Base-by-base conservation (phyloP, 768 basidiomycete genomes). In the Lactarius pseudohatsudake region DNA sequence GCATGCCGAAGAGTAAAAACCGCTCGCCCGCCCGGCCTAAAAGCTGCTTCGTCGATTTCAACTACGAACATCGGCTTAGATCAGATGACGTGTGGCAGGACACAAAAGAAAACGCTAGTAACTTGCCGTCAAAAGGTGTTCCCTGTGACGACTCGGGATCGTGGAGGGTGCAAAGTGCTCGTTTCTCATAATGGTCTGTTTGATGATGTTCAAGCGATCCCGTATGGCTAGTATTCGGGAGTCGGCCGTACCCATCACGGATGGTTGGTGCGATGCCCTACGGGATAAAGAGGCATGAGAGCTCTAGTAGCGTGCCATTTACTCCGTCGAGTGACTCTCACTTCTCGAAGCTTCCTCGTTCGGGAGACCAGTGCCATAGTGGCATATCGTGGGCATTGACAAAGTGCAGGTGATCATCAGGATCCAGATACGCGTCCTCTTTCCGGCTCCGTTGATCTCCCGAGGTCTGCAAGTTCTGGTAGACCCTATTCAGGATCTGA, bases 91-190 rank as follows among this genome's bases (percentile, higher is more conserved):
- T 45, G 32, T 18, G 53, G 57, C 5, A 4, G 36, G 7, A 57
- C 38, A 58, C 65, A 26, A 11, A 40, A 26, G 10, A 4, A 56
- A 36, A 38, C 13, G 22, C 26, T 26, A 36, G 30, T 47, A 4
- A 68, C 86, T 70, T 73, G 93, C 94, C 68, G 96, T 97, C 56
- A 98, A 88, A 64, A 97, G 87, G 64, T 87, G 86, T 68, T 90
- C 88, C 65, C 94, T 81, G 76, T 98, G 93, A 61, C 88, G 85
- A 18, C 94, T 95, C 50, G 94, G 92, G 45, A 98, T 77, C 0
- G 94, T 95, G 7, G 96, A 96, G 3, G 97, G 96, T 2, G 94
- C 94, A 77, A 99, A 99, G 76, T 98, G 95, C 74, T 99, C 97
- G 73, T 98, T 98, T 47, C 97, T 83, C 45, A 98, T 79, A 34